Conservation (phyloP, 768 basidiomycete species). For the Rhizopogon roseolus region DNA sequence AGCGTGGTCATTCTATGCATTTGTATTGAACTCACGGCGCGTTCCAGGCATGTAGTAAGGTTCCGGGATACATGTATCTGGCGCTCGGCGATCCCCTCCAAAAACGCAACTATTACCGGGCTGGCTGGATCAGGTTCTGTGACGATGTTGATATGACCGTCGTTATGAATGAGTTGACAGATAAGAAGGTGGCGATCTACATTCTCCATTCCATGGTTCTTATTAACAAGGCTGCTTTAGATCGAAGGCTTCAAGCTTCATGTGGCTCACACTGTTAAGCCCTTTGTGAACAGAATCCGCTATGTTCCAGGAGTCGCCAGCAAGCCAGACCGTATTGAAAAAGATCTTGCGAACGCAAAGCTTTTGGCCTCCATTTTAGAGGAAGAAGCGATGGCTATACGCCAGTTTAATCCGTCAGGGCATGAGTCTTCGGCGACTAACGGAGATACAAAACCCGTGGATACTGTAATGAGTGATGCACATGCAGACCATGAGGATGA, state of each 20-base stretch:
- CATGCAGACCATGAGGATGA: conserved; percentile 37
- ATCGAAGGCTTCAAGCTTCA: conserved; percentile 95
- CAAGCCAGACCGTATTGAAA: conserved; percentile 72
- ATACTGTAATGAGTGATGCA: conserved; percentile 24
- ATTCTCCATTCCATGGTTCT: background rate
- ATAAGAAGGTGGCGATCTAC: conserved; percentile 65
- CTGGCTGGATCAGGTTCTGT: conserved; percentile 86
- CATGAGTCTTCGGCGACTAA: conserved; percentile 18
- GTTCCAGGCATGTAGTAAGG: conserved; percentile 63
- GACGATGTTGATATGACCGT: conserved; percentile 79
- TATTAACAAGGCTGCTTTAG: conserved; percentile 34
- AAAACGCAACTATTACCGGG: conserved; percentile 91
- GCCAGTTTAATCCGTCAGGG: conserved; percentile 30
- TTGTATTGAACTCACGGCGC: conserved; percentile 5
- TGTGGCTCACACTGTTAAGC: conserved; percentile 74
- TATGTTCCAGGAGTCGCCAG: conserved; percentile 81
- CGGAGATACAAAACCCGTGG: conserved; percentile 23
- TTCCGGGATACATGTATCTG: conserved; percentile 83
- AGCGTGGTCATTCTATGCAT: conserved; percentile 15
- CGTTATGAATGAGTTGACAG: conserved; percentile 70
- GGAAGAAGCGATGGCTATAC: conserved; percentile 55
- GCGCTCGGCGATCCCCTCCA: conserved; percentile 90
- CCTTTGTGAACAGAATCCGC: conserved; percentile 74
- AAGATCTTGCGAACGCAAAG: conserved; percentile 76
- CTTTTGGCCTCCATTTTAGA: conserved; percentile 71